Evolutionary conservation across 768 basidiomycete species (phyloP).

Genomic region (Gymnopilus dilepis): DNA sequence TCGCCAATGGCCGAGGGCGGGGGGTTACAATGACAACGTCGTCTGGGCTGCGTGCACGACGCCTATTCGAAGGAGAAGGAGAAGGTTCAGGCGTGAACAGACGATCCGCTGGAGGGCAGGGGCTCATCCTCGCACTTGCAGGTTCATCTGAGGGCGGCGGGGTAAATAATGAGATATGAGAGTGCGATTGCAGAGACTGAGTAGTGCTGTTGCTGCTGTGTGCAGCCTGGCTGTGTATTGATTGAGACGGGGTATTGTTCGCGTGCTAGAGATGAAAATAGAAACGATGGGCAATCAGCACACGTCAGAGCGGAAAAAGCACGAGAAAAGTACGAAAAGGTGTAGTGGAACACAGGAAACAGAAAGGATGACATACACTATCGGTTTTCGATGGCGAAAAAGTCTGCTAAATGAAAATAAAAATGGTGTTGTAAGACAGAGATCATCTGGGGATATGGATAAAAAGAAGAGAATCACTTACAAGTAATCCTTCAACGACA

Average conservation of each 20-base stretch:
- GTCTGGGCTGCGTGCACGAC: not conserved
- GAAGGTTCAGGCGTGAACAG: conserved; percentile 22
- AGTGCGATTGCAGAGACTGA: not conserved
- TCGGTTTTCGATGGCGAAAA: conserved; percentile 4
- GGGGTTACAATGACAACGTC: not conserved
- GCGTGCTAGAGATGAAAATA: not conserved
- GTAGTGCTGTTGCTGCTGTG: not conserved
- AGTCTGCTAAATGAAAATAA: not conserved
- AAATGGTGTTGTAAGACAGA: not conserved
- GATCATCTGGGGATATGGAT: too few relatives aligned
- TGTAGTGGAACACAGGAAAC: too few relatives aligned
- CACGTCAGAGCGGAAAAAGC: too few relatives aligned
- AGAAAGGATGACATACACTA: not conserved
- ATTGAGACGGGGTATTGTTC: not conserved
- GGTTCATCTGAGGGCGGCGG: conserved; percentile 19
- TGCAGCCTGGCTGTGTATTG: not conserved
- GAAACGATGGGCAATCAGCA: not conserved
- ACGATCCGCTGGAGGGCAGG: conserved; percentile 15
- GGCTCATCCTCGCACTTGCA: not conserved
- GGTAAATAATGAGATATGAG: conserved; percentile 22
- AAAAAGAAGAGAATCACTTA: conserved; percentile 11
- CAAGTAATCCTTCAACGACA: conserved; percentile 24
- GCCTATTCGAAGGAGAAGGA: not conserved
- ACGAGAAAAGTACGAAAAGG: not conserved
- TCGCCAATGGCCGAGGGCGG: not conserved